A percentile compares a stretch with the other conserved stretches of the same genome.
phyloP scores from a whole-genome alignment of 2,329 filamentous ascomycete species.

The Penicillium janthinellum region DNA sequence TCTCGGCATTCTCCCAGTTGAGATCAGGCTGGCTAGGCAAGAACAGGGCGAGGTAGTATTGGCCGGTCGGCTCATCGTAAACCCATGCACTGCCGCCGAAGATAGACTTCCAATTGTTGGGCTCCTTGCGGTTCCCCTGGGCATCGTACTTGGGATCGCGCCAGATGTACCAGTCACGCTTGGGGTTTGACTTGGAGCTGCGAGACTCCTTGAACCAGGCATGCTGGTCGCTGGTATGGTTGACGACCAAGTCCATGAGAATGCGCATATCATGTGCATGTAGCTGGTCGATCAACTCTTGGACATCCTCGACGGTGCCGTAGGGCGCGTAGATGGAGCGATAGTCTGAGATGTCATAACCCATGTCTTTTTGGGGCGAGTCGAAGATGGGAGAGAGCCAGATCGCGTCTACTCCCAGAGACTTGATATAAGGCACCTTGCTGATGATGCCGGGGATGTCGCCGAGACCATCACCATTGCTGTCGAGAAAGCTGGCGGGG shows the following conservation, averaged over 20 bases:
- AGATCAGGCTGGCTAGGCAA: conserved; percentile 59
- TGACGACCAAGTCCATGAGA: conserved; percentile 71
- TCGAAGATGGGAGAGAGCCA: conserved; percentile 69
- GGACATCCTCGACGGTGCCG: conserved; percentile 62
- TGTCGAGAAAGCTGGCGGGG: conserved; percentile 46
- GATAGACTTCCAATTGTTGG: conserved; percentile 70
- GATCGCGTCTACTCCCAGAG: conserved; percentile 63
- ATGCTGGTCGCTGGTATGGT: conserved; percentile 56
- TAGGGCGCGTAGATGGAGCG: conserved; percentile 62
- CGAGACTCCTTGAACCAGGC: conserved; percentile 66
- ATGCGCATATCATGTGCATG: conserved; percentile 64
- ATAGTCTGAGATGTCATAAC: conserved; percentile 65
- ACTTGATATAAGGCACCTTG: conserved; percentile 59
- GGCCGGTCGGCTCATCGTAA: conserved; percentile 66
- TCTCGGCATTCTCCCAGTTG: conserved; percentile 72
- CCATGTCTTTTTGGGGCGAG: conserved; percentile 67
- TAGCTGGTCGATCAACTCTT: conserved; percentile 57
- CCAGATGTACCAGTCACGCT: conserved; percentile 66
- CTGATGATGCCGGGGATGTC: conserved; percentile 64
- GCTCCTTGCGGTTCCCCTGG: conserved; percentile 62
- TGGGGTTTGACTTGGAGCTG: conserved; percentile 57
- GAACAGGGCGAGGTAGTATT: conserved; percentile 56
- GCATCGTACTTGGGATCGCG: conserved; percentile 47
- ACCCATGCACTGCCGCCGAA: conserved; percentile 50
- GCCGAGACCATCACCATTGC: conserved; percentile 61